These are phyloP conservation scores for Castanea sativa DNA, from an alignment of 306 rosid species.

Conservation along the genomic window DNA sequence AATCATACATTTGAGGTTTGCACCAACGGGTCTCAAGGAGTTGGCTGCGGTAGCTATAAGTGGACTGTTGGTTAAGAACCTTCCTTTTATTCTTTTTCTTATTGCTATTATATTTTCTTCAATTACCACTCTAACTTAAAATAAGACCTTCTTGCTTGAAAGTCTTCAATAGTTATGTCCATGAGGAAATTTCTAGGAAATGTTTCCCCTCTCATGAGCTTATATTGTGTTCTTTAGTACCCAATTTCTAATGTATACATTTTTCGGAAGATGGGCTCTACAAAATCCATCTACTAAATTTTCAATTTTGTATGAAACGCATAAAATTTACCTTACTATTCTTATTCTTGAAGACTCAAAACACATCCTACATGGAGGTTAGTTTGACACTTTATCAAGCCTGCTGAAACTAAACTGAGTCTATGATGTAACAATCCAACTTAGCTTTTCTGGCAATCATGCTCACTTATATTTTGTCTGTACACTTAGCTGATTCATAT, in stretches of 20 bases:
- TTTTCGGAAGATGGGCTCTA: neutral
- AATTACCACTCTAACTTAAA: neutral
- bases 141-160: too few species aligned
- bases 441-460: neutral
- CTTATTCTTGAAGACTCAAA: neutral
- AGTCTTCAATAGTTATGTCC: neutral
- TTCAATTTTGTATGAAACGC: neutral
- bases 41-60: constrained; percentile 57
- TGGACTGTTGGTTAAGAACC: constrained; percentile 78
- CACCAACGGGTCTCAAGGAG: constrained; percentile 44
- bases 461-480: neutral
- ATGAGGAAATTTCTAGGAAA: neutral
- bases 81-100: constrained; percentile 14
- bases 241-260: too few species aligned
- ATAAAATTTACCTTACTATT: neutral
- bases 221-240: neutral
- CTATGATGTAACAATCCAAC: neutral
- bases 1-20: constrained; percentile 73
- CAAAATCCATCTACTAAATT: neutral
- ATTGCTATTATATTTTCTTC: neutral
- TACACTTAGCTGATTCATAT: neutral
- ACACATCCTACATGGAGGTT: neutral
- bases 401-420: neutral
- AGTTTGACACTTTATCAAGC: neutral
- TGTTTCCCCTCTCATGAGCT: neutral